Evolutionary conservation across 2,329 filamentous ascomycete species (phyloP).

Genomic region (Aspergillus texensis): DNA sequence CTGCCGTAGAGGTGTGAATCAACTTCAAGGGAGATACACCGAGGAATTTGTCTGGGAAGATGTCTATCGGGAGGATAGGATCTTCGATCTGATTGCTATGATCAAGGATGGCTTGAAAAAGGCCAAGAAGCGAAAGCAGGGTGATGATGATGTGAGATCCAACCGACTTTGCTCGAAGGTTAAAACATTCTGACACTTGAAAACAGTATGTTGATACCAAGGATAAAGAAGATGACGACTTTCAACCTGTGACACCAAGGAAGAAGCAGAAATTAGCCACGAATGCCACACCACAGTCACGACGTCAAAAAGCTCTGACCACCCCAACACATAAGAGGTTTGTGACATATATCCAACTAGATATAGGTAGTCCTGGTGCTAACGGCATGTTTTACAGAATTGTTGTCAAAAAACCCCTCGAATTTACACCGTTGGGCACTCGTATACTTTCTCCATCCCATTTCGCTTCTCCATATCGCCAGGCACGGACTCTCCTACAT

Average conservation of each 20-base stretch:
- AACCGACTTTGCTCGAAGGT: background rate
- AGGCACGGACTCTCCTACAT: constrained; percentile 85
- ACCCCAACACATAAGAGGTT: constrained; percentile 68
- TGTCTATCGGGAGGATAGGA: constrained; percentile 68
- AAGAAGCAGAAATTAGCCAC: constrained; percentile 58
- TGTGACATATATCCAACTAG: constrained; percentile 19
- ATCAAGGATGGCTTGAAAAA: constrained; percentile 68
- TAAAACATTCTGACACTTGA: constrained; percentile 11
- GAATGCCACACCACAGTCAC: constrained; percentile 45
- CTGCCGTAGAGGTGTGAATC: constrained; percentile 86
- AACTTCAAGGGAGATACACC: constrained; percentile 85
- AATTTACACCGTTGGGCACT: constrained; percentile 94
- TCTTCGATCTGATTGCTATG: constrained; percentile 66
- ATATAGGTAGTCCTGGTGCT: constrained; percentile 22
- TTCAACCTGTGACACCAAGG: constrained; percentile 54
- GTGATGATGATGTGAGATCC: constrained; percentile 41
- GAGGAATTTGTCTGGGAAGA: constrained; percentile 93
- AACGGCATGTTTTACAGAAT: constrained; percentile 48
- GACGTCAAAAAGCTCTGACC: constrained; percentile 50
- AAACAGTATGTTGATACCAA: constrained; percentile 42
- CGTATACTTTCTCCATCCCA: constrained; percentile 76
- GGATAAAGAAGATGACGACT: constrained; percentile 35
- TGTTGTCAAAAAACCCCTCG: constrained; percentile 81
- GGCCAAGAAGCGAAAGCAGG: constrained; percentile 59
- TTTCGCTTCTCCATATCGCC: constrained; percentile 81